phyloP scores from a whole-genome alignment of 2,329 filamentous ascomycete genomes.

The Penicillium sp. region DNA sequence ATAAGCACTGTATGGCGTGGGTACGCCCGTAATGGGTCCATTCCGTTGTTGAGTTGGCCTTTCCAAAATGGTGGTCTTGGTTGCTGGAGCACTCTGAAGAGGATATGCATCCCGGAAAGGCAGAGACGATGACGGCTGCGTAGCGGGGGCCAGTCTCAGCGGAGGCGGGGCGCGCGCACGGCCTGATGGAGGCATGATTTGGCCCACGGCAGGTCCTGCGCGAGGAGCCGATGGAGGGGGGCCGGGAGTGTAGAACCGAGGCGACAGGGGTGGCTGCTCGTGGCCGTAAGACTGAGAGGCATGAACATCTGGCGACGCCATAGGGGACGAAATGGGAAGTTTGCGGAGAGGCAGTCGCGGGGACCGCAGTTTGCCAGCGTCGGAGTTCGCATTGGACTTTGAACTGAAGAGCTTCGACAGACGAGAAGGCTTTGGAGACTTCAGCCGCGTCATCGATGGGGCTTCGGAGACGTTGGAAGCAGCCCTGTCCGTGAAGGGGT shows the following conservation, averaged over 20 bases:
- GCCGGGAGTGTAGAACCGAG: slow-evolving; percentile 55
- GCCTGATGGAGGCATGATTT: slow-evolving; percentile 12
- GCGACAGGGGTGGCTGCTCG: slow-evolving; percentile 56
- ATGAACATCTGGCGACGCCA: slow-evolving; percentile 47
- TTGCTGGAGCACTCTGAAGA: slow-evolving; percentile 45
- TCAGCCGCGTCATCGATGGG: slow-evolving; percentile 22
- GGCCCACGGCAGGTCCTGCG: slow-evolving; percentile 20
- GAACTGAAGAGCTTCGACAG: slow-evolving; percentile 44
- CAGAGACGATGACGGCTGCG: slow-evolving; percentile 35
- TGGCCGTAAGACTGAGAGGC: slow-evolving; percentile 46
- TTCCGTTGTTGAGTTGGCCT: slow-evolving; percentile 36
- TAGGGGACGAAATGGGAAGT: slow-evolving; percentile 57
- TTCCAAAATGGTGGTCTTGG: slow-evolving; percentile 51
- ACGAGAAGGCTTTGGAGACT: slow-evolving; percentile 34
- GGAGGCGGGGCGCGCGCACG: slow-evolving; percentile 31
- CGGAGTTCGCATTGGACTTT: slow-evolving; percentile 39
- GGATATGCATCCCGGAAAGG: slow-evolving; percentile 47
- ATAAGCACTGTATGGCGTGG: slow-evolving; percentile 51
- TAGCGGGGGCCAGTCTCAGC: slow-evolving; percentile 30
- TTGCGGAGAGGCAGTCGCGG: slow-evolving; percentile 49
- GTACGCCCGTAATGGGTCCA: slow-evolving; percentile 48
- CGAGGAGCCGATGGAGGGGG: slow-evolving; percentile 54
- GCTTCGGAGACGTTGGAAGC: slow-evolving; percentile 24
- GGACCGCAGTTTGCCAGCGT: slow-evolving; percentile 44
- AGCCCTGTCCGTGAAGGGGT: slow-evolving; percentile 30